Base-by-base conservation (phyloP, 2,329 filamentous ascomycete genomes). In the Amylocarpus encephaloides region DNA sequence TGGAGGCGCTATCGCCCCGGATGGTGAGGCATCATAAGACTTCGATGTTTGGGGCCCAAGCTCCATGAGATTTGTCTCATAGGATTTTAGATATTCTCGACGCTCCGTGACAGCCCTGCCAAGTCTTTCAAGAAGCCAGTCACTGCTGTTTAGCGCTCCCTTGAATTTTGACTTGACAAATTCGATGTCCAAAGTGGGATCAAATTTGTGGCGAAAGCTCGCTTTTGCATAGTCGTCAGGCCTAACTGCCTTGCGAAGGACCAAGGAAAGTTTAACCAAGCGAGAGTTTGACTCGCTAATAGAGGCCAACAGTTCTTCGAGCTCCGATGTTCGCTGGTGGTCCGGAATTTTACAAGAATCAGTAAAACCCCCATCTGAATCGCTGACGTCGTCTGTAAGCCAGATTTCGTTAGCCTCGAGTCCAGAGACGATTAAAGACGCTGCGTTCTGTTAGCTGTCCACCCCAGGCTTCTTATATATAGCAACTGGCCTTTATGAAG, bases 61-160 rank as follows among this genome's bases (percentile, higher is more conserved):
- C 29, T 48, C 44, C 0, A 56, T 42, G 1, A 62, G 19, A 15
- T 56, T 64, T 30, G 47, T 51, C 39, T 60, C 51, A 40, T 67
- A 65, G 3, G 65, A 68, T 13, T 53, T 59, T 16, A 67, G 46
- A 32, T 58, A 67, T 32, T 66, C 60, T 7, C 66, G 54, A 26
- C 66, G 54, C 41, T 62, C 58, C 4, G 64, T 60, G 19, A 66
- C 66, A 1, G 60, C 59, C 16, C 58, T 61, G 1, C 65, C 66
- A 5, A 68, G 56, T 3, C 65, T 56, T 12, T 51, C 47, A 1
- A 59, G 30, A 1, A 66, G 41, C 57, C 57, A 62, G 30, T 55
- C 53, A 10, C 22, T 47, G 11, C 48, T 54, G 34, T 46, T 16
- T 15, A 54, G 55, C 1, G 49, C 43, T 13, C 45, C 43, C 13